phyloP scores from a whole-genome alignment of 2,329 filamentous ascomycete genomes.

The Ophiognomonia clavigignenti-juglandacearum region DNA sequence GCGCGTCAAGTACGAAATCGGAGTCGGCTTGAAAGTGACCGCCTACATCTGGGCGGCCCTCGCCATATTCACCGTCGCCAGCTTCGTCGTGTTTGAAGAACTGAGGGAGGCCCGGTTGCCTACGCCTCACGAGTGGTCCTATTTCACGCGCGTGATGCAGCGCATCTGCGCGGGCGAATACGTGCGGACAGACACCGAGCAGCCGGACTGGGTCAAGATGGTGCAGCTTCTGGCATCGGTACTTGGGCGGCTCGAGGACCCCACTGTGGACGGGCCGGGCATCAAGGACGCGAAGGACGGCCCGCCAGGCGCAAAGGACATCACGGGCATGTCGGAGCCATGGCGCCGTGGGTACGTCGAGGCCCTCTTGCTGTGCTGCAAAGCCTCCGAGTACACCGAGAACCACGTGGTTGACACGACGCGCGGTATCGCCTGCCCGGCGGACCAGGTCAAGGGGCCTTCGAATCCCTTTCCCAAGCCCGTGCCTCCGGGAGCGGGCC shows the following conservation, averaged over 20 bases:
- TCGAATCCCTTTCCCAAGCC: constrained; percentile 78
- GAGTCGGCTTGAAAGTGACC: constrained; percentile 64
- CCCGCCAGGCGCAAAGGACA: constrained; percentile 53
- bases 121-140: constrained; percentile 78
- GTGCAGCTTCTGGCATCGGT: constrained; percentile 56
- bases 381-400: constrained; percentile 75
- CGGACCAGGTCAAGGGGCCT: constrained; percentile 71
- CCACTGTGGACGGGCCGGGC: constrained; percentile 61
- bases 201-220: constrained; percentile 65
- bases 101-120: constrained; percentile 70
- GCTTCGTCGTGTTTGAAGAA: constrained; percentile 68
- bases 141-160: constrained; percentile 62
- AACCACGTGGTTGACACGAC: constrained; percentile 70
- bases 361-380: constrained; percentile 70
- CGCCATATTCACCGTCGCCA: constrained; percentile 54
- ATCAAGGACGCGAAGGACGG: constrained; percentile 50
- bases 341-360: constrained; percentile 88
- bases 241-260: constrained; percentile 65
- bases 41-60: constrained; percentile 61
- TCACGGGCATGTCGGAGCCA: constrained; percentile 70
- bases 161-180: constrained; percentile 59
- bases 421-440: constrained; percentile 62
- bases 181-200: constrained; percentile 49
- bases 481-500: constrained; percentile 61
- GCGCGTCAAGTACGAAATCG: constrained; percentile 65